Evolutionary conservation across 2,329 filamentous ascomycete species (phyloP), one percentile per base, ranked within the genome.

Genomic region (Cladosporium velox): DNA sequence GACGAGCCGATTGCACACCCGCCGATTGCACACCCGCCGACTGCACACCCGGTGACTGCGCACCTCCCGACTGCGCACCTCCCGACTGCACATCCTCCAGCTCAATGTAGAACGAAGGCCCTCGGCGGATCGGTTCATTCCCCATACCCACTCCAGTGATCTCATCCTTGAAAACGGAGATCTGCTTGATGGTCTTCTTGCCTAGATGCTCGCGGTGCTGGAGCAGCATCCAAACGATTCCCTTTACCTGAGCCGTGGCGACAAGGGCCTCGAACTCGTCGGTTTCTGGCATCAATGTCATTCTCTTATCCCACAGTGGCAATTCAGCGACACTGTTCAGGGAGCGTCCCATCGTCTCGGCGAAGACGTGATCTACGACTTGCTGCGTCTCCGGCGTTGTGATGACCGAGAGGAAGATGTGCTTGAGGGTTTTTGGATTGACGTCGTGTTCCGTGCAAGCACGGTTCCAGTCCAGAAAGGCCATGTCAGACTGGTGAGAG

Each of bases 211-310:
- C n/a, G 3, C 35, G 34, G 18, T 59, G 57, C 38, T 44, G 57
- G 24, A 59, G 12, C 5, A 59, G 57, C 57, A 59, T 59, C 57
- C 35, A 59, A 38, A 41, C 47, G 24, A 59, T 18, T 5, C 15
- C 35, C 35, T 59, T 44, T 5, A 59, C 3, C 26, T 58, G 32
- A 12, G 12, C 26, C 24, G 55, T 6, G 10, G 14, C 35, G 26
- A 41, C 8, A n/a, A 52, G n/a, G 7, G 49, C 49, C 12, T 15
- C 1, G 26, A 3, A 26, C 26, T 52, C 49, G 24, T 52, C 24
- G 12, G 12, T 30, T 5, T 52, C 49, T 15, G 49, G 24, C 49
- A 15, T 11, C 12, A 52, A 2, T 15, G 12, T 28, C 5, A 30
- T 11, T 5, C 49, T 52, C 21, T 52, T 26, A 4, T 52, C 4